Evolutionary conservation across 202 grass and related monocot genomes (phyloP).

Genomic region (Brachypodium distachyon): DNA sequence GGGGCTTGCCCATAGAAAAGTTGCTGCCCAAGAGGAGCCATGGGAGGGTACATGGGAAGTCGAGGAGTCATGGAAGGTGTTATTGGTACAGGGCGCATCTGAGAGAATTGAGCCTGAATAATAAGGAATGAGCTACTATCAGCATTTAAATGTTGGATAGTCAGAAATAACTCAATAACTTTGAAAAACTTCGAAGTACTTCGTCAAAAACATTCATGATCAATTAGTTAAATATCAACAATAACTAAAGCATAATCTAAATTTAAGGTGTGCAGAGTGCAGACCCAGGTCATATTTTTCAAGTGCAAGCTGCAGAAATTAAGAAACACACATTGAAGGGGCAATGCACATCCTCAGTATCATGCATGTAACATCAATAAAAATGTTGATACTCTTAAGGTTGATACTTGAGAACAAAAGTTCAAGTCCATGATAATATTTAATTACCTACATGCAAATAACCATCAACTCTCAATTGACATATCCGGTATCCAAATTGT

Average conservation of each 20-base stretch:
- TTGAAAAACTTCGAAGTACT: background rate
- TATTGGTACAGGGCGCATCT: slow-evolving; percentile 72
- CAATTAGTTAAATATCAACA: background rate
- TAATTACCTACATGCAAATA: background rate
- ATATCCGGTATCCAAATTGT: background rate
- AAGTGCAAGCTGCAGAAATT: background rate
- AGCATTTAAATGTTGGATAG: slow-evolving; percentile 16
- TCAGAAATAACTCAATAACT: background rate
- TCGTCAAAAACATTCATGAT: background rate
- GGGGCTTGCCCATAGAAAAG: slow-evolving; percentile 88
- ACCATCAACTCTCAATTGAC: background rate
- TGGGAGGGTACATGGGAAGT: slow-evolving; percentile 80
- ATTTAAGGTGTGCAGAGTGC: background rate
- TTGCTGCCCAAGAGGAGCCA: slow-evolving; percentile 64
- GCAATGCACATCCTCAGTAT: background rate
- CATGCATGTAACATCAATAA: background rate
- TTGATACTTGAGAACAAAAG: background rate
- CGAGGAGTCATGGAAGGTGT: slow-evolving; percentile 64
- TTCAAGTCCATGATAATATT: background rate
- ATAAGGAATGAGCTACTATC: background rate
- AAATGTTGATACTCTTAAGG: background rate
- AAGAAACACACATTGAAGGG: background rate
- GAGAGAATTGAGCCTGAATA: slow-evolving; percentile 67
- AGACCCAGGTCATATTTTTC: background rate
- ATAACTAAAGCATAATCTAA: background rate